Base-by-base conservation (phyloP, 176 grass and related monocot genomes). In the Triticum urartu region DNA sequence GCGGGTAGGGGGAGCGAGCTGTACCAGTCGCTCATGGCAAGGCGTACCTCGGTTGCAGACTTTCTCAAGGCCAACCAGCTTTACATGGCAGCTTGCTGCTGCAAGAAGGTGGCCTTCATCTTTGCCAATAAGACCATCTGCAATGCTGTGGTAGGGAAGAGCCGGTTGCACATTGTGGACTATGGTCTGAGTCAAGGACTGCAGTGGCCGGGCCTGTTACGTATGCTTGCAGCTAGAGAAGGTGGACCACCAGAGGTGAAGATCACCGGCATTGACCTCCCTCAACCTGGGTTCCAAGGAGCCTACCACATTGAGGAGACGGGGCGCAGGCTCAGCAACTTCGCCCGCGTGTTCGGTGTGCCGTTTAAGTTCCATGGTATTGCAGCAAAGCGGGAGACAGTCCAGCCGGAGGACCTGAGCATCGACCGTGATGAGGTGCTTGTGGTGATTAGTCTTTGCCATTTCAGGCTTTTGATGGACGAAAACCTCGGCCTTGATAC, bases 1-100 rank as follows among this genome's bases (percentile, higher is more conserved):
- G 87, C 81, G 6, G 94, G 94, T 65, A 93, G 68, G 1, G 91
- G 94, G 21, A 96, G 91, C 63, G 32, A 91, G 22, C 18, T 89
- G 9, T 94, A 94, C 81, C 74, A 52, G 58, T 92, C 14, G 7
- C 40, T 66, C 11, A 38, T 36, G 65, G 40, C 9, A 68, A 74
- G 73, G 24, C 66, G 82, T 45, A 75, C 38, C 63, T 63, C 82
- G 20, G 81, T 50, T 1, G 40, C 63, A 0, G 82, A 89, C 9
- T 76, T 76, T 40, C 83, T 90, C 54, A 93, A 90, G 87, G 85
- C 91, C 17, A 88, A 93, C 81, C 77, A 72, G 72, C 88, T 93
- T 11, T 88, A 60, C 69, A 88, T 90, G 91, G 81, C 88, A 10
- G 85, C 91, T 3, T 93, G 84, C 69, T 89, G 88, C n/a, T 88